A percentile compares a stretch with the other conserved stretches of the same genome.
Evolutionary conservation across 352 stramenopile species (phyloP).

Genomic region (Globisporangium canariense): DNA sequence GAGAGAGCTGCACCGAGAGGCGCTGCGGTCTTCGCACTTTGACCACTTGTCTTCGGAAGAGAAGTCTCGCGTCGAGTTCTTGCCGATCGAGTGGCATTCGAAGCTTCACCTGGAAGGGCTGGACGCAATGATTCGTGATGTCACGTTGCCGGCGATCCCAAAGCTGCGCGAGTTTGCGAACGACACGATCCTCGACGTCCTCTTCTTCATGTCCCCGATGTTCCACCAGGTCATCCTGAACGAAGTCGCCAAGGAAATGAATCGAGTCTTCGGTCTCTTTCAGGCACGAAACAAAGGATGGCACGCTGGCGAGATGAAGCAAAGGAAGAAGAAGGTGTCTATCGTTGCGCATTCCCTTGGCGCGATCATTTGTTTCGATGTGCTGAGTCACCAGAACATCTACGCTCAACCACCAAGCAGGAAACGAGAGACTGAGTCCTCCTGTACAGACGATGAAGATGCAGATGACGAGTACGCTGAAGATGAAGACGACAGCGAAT

Average conservation of each 20-base stretch:
- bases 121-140: conserved; percentile 64
- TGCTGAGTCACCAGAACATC: conserved; percentile 72
- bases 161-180: conserved; percentile 91
- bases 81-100: conserved; percentile 86
- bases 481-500: conserved; percentile 36
- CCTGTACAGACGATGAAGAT: conserved; percentile 16
- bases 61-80: conserved; percentile 58
- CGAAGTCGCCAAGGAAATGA: conserved; percentile 91
- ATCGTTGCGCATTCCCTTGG: conserved; percentile 88
- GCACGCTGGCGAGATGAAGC: conserved; percentile 18
- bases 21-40: conserved; percentile 68
- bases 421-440: conserved; percentile 20
- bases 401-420: conserved; percentile 31
- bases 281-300: conserved; percentile 56
- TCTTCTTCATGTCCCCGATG: conserved; percentile 92
- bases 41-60: conserved; percentile 33
- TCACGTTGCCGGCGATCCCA: conserved; percentile 85
- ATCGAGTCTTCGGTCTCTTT: conserved; percentile 82
- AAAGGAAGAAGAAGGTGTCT: conserved; percentile 73
- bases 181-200: conserved; percentile 89
- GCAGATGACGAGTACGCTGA: conserved; percentile 35
- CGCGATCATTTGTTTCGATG: conserved; percentile 92
- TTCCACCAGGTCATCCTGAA: conserved; percentile 92
- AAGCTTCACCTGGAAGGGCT: conserved; percentile 81
- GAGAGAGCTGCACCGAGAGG: conserved; percentile 60